Evolutionary conservation across 345 rosid species (phyloP), one percentile per base, ranked within the genome.

Genomic region (Hibiscus tridactylites): DNA sequence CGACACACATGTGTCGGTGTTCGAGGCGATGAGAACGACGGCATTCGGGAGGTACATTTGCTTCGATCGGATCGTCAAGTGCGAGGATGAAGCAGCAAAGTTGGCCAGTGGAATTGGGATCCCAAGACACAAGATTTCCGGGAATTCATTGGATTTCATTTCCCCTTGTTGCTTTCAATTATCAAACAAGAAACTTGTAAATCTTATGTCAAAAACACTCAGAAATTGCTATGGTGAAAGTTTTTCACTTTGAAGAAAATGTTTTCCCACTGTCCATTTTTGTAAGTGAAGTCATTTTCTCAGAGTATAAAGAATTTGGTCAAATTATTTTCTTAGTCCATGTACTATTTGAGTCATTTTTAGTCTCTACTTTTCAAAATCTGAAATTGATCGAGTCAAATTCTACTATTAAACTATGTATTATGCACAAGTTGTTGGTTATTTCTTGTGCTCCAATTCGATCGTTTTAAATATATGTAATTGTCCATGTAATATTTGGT

Each of bases 1-100:
- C 1, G 85, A 85, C 28, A 91, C 95, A 0, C 97, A 94, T 61
- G 79, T 81, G 2, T 61, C 82, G 13, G 80, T 94, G 47, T 88
- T 73, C 35, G 88, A 91, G 65, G 88, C 88, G 1, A 85, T 86
- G 82, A 75, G 29, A 70, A 82, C 72, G 72, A 76, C 84, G 6
- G 88, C 83, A 21, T 81, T 42, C 1, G 91, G 88, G 3, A 81
- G 93, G 67, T 86, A 85, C 81, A 73, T 88, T 35, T 82, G 87
- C 83, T 88, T 65, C 46, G 91, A 88, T 59, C 63, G 67, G 17
- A 85, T 88, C 7, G 75, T 88, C 9, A 66, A 72, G 28, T 56
- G 57, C 0, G 80, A 80, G 3, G 78, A 76, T 0, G 82, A 76
- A 3, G 89, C 83, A 2, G 81, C 73, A 33, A 81, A 71, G 37